A percentile compares a stretch with the other conserved stretches of the same genome.
phyloP scores from a whole-genome alignment of 1,139 yeast species.

The Hemisphaericaspora lyxosophila region DNA sequence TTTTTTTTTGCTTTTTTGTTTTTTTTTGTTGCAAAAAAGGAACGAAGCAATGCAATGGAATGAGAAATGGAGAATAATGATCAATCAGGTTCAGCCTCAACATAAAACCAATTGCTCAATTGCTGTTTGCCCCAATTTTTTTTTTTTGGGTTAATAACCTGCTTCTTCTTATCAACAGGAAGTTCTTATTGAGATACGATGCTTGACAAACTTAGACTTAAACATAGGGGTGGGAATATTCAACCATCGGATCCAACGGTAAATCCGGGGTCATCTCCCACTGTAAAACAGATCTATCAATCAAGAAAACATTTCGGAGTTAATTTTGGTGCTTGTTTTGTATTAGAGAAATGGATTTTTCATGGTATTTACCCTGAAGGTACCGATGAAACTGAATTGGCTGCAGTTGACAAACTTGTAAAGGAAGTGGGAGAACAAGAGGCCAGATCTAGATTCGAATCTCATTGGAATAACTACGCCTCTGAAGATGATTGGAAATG shows the following conservation, averaged over 20 bases:
- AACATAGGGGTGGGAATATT: conserved; percentile 34
- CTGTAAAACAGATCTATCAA: conserved; percentile 57
- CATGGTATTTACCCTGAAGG: conserved; percentile 56
- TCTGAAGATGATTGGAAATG: conserved; percentile 77
- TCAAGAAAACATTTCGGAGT: conserved; percentile 78
- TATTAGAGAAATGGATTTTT: conserved; percentile 75
- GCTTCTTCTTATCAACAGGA: no score
- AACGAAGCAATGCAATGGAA: no score
- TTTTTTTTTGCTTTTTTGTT: no score
- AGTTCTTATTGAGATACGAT: conserved; percentile 15
- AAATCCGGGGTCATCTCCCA: conserved; percentile 36
- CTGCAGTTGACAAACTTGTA: conserved; percentile 57
- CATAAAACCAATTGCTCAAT: no score
- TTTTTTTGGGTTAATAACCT: no score
- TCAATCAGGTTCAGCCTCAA: no score
- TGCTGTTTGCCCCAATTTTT: no score
- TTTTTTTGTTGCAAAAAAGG: no score
- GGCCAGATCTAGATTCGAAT: conserved; percentile 56
- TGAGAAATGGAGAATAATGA: no score
- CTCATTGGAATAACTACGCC: conserved; percentile 70
- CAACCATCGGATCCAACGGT: conserved; percentile 30
- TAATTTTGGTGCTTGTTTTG: conserved; percentile 81
- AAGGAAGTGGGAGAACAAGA: conserved; percentile 52
- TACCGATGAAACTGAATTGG: conserved; percentile 59
- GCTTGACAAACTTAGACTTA: conserved; percentile 44